Evolutionary conservation across 345 rosid species (phyloP).

Genomic region (Raphanus sativus): DNA sequence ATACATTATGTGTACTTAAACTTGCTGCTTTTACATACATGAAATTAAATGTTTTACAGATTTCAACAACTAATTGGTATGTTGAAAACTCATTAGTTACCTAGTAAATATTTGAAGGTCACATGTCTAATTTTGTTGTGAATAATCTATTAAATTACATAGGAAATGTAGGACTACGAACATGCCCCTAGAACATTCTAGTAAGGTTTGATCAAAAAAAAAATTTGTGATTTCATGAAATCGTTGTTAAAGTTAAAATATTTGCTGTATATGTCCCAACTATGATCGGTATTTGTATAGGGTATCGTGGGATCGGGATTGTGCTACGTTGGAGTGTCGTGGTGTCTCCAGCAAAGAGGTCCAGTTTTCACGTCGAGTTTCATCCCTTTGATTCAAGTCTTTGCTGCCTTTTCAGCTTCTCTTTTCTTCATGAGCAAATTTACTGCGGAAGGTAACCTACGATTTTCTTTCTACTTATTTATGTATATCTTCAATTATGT

Average conservation of each 20-base stretch:
- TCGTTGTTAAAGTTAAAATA: conserved; percentile 7
- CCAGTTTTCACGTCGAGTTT: conserved; percentile 82
- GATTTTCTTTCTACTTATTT: neutral
- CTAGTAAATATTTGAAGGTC: neutral
- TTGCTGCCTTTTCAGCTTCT: conserved; percentile 68
- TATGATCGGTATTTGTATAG: conserved; percentile 32
- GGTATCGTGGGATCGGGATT: conserved; percentile 79
- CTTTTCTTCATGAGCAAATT: conserved; percentile 63
- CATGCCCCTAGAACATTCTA: neutral
- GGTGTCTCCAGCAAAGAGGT: conserved; percentile 79
- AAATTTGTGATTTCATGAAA: neutral
- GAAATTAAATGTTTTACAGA: neutral
- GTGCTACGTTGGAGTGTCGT: conserved; percentile 82
- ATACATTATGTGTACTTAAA: neutral
- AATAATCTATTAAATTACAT: neutral
- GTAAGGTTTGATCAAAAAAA: too few species aligned
- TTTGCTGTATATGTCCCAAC: neutral
- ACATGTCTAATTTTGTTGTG: neutral
- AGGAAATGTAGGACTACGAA: neutral
- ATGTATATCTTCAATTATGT: neutral
- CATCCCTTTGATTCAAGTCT: conserved; percentile 64
- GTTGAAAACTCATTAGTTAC: neutral
- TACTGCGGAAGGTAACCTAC: conserved; percentile 63
- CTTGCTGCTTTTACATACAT: neutral
- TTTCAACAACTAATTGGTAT: neutral